These are phyloP conservation scores for Trichosporon coremiiforme DNA, from an alignment of 1,284 basidiomycete species.

Conservation along the genomic window DNA sequence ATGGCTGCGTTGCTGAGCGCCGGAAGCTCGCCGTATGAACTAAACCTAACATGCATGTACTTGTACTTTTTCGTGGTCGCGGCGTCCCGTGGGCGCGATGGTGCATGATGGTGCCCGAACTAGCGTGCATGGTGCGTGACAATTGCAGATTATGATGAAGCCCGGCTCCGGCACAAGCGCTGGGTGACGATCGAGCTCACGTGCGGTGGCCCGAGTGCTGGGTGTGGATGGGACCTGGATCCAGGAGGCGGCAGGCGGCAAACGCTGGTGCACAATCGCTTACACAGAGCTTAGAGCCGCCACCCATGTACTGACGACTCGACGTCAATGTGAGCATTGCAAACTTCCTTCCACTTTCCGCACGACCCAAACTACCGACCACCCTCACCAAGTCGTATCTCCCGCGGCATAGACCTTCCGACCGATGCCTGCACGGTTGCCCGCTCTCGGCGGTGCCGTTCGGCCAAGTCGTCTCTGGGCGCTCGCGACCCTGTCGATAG, in stretches of 20 bases:
- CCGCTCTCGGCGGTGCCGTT: constrained; percentile 15
- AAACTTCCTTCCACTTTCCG: constrained; percentile 5
- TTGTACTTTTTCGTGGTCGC: background rate
- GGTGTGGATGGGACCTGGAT: background rate
- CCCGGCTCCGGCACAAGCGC: background rate
- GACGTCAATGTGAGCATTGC: background rate
- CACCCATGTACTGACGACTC: background rate
- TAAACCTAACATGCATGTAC: background rate
- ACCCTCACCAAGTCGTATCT: background rate
- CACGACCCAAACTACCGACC: background rate
- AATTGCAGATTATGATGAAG: constrained; percentile 5
- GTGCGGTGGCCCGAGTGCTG: background rate
- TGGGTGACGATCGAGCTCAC: constrained; percentile 1
- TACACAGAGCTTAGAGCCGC: constrained; percentile 8
- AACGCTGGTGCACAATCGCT: background rate
- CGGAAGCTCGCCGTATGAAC: background rate
- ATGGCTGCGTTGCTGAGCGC: background rate
- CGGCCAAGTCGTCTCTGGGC: constrained; percentile 17
- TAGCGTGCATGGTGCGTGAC: constrained; percentile 6
- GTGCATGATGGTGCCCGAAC: background rate
- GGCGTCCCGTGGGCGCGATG: background rate
- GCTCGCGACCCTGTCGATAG: background rate
- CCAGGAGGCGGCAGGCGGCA: background rate
- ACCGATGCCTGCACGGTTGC: constrained; percentile 18
- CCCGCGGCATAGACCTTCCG: constrained; percentile 8